Percentiles rank a stretch among this genome's conserved stretches.
Conservation (phyloP, 495 filamentous ascomycete genomes). For the Neurospora sp. region DNA sequence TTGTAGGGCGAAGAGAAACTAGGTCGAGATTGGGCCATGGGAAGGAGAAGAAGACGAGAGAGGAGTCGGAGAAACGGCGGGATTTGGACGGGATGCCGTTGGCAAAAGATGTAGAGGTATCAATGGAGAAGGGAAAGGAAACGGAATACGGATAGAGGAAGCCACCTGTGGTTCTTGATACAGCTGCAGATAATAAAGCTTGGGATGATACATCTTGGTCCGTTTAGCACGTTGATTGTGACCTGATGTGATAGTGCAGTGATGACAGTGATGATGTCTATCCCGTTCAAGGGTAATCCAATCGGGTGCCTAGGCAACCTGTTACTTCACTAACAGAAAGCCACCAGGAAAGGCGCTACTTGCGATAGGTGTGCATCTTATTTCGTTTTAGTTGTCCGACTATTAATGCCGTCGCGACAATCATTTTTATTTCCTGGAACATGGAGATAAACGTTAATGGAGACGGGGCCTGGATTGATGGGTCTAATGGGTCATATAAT, state of each 20-base stretch:
- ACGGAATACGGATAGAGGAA: not conserved
- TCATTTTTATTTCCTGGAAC: not conserved
- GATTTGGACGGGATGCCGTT: no score
- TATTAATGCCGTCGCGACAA: not conserved
- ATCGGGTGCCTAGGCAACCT: not conserved
- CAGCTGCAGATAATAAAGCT: not conserved
- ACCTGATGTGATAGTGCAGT: not conserved
- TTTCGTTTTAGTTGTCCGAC: not conserved
- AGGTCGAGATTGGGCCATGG: no score
- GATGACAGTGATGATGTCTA: not conserved
- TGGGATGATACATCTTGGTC: not conserved
- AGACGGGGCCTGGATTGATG: fast-evolving
- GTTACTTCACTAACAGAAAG: not conserved
- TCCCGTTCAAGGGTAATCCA: not conserved
- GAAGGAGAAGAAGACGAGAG: no score
- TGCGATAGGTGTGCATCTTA: not conserved
- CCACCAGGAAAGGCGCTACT: not conserved
- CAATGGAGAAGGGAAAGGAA: no score
- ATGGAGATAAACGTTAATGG: not conserved
- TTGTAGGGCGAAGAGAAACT: not conserved
- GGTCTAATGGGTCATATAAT: not conserved
- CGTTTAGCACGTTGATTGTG: not conserved
- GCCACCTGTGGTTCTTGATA: not conserved
- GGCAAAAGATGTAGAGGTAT: no score
- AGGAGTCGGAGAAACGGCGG: no score